Percentiles rank a stretch among this genome's conserved stretches.
Evolutionary conservation across 495 filamentous ascomycete species (phyloP).

Genomic region (Penicillium salamii): DNA sequence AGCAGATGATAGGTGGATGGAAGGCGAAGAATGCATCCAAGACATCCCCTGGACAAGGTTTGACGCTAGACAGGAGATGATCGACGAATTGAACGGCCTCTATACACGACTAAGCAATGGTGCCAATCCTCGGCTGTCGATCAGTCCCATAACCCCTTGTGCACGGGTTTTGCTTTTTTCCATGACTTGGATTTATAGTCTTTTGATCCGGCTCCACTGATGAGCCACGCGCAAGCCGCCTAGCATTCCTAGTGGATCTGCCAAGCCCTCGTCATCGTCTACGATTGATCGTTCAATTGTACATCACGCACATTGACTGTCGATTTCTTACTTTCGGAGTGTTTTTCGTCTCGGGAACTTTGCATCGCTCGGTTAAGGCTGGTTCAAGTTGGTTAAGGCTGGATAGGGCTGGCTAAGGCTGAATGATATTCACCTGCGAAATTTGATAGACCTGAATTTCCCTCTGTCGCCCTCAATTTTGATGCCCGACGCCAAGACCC

Average conservation of each 20-base stretch:
- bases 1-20: slow-evolving; percentile 18
- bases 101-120: slow-evolving; percentile 7
- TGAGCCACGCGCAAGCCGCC: not conserved
- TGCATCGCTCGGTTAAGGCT: slow-evolving; percentile 3
- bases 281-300: slow-evolving; percentile 6
- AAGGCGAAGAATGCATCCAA: slow-evolving; percentile 17
- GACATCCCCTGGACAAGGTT: slow-evolving; percentile 15
- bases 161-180: slow-evolving; percentile 7
- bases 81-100: slow-evolving; percentile 22
- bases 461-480: not conserved
- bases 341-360: slow-evolving; percentile 1
- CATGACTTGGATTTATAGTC: not conserved
- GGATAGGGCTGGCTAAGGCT: not conserved
- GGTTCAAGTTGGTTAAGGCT: not conserved
- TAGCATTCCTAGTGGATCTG: slow-evolving; percentile 2
- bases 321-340: not conserved
- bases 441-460: not conserved
- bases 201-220: slow-evolving; percentile 1
- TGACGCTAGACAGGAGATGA: slow-evolving; percentile 21
- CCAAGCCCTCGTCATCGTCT: slow-evolving; percentile 10
- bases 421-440: not conserved
- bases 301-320: not conserved
- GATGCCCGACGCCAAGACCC: slow-evolving; percentile 1
- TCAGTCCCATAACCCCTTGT: slow-evolving; percentile 16
- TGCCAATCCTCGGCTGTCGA: slow-evolving; percentile 20